phyloP scores from a whole-genome alignment of 495 filamentous ascomycete species.

The Penicillium psychrofluorescens region DNA sequence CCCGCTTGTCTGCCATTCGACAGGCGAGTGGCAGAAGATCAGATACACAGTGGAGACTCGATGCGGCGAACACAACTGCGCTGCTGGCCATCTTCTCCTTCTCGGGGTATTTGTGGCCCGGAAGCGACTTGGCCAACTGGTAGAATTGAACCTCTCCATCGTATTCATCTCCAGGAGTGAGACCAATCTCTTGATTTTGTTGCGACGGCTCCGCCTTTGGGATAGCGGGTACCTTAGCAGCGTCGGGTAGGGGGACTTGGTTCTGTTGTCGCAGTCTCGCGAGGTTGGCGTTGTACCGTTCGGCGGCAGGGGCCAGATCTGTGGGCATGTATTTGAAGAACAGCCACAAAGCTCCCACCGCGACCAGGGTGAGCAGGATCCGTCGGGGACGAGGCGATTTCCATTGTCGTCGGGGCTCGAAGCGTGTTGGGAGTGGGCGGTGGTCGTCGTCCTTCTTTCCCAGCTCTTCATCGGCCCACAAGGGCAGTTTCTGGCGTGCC shows the following conservation, averaged over 20 bases:
- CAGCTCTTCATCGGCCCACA: conserved; percentile 57
- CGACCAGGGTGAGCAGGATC: conserved; percentile 32
- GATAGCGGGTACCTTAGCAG: conserved; percentile 3
- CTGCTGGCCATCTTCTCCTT: conserved; percentile 18
- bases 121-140: conserved; percentile 42
- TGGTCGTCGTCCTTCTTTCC: conserved; percentile 65
- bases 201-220: conserved; percentile 7
- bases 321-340: conserved; percentile 51
- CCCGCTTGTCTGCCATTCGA: conserved; percentile 37
- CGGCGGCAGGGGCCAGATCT: conserved; percentile 24
- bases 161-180: conserved; percentile 26
- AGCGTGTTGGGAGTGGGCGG: conserved; percentile 23
- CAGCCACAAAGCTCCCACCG: conserved; percentile 36
- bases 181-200: conserved; percentile 11
- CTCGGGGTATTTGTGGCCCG: conserved; percentile 23
- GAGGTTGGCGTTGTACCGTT: conserved; percentile 21
- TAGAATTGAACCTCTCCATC: conserved; percentile 51
- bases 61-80: conserved; percentile 44
- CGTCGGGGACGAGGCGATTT: conserved; percentile 36
- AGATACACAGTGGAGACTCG: conserved; percentile 42
- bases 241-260: background rate
- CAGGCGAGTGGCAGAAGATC: conserved; percentile 49
- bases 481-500: conserved; percentile 36
- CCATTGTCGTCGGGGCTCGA: conserved; percentile 21
- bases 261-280: conserved; percentile 16